Evolutionary conservation across 2,329 filamentous ascomycete genomes (phyloP), one percentile per base, ranked within the genome.

Genomic region (Stagonosporopsis vannaccii): DNA sequence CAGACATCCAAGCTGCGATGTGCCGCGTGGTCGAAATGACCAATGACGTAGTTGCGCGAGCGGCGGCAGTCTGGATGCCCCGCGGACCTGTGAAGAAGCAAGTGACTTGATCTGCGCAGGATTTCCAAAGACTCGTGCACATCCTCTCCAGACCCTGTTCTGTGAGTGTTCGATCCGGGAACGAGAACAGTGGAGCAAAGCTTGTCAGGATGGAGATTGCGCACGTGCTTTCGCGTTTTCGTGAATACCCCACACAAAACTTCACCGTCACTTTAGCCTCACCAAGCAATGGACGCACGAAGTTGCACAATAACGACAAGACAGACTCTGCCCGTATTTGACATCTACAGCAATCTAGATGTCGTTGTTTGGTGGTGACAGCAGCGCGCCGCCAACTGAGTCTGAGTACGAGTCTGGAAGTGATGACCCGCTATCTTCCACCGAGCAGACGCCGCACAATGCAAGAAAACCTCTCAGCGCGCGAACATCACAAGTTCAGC

Each of bases 331-430:
- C 20, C 22, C 12, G n/a, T 30, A 2, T 53, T 63, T 30, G 60
- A 65, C 43, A 60, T 65, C 39, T 65, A 60, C 32, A 23, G n/a
- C 30, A 67, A 69, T 39, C 61, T 67, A 63, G 63, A 76, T 76
- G 74, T 75, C 73, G 57, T 72, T 75, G 43, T 75, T 75, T 64
- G 73, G 72, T 62, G 72, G 72, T 69, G 68, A 74, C 23, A 53
- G 45, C 44, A 61, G 50, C 40, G 56, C 43, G 2, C 49, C 60
- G 36, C 54, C 43, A 17, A 53, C 58, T 8, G 51, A 56, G 17
- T 63, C 61, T 13, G 59, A 61, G 15, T 56, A 56, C 30, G 62
- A 62, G 7, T 53, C 51, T 33, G 51, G 37, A 49, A 53, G 56
- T 20, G 61, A 63, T 4, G 43, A 51, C 43, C 52, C 61, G 6